Percentiles rank a stretch among this genome's conserved stretches.
Evolutionary conservation across 139 green algal genomes (phyloP).

Genomic region (Asterochloris erici): DNA sequence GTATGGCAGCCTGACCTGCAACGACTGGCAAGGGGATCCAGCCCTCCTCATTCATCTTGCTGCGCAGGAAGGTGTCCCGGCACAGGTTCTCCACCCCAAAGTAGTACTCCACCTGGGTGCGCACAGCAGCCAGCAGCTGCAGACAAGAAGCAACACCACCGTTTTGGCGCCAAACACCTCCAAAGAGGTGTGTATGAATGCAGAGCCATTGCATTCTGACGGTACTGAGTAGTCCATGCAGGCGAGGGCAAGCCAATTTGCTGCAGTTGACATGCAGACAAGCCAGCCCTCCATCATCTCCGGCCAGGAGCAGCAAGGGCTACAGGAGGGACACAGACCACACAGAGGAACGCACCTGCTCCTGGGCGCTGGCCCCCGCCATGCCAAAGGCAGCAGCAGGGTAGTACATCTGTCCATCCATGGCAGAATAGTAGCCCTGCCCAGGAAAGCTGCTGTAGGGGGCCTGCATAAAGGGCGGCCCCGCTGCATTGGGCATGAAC

Average conservation of each 20-base stretch:
- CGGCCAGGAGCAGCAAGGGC: no score
- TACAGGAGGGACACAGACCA: no score
- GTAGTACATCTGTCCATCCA: slow-evolving; percentile 66
- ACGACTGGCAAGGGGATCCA: slow-evolving; percentile 78
- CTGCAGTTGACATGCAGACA: slow-evolving; percentile 17
- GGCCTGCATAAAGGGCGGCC: no score
- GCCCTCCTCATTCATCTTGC: slow-evolving; percentile 90
- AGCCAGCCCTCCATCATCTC: no score
- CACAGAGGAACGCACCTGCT: neutral
- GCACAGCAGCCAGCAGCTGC: slow-evolving; percentile 62
- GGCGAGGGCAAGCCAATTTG: no score
- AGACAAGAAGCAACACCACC: no score
- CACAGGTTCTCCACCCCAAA: slow-evolving; percentile 93
- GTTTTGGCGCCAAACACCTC: no score
- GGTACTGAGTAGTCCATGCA: no score
- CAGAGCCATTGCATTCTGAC: no score
- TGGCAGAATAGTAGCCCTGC: slow-evolving; percentile 35
- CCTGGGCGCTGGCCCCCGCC: neutral
- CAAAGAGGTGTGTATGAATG: no score
- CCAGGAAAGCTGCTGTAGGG: no score
- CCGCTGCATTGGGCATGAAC: no score
- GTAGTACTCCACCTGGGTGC: slow-evolving; percentile 94
- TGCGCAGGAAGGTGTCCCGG: slow-evolving; percentile 91
- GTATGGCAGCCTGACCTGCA: neutral
- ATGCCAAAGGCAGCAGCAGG: slow-evolving; percentile 55